Evolutionary conservation across 192 early-diverging fungal genomes (phyloP).

Genomic region (Coemansia sp.): DNA sequence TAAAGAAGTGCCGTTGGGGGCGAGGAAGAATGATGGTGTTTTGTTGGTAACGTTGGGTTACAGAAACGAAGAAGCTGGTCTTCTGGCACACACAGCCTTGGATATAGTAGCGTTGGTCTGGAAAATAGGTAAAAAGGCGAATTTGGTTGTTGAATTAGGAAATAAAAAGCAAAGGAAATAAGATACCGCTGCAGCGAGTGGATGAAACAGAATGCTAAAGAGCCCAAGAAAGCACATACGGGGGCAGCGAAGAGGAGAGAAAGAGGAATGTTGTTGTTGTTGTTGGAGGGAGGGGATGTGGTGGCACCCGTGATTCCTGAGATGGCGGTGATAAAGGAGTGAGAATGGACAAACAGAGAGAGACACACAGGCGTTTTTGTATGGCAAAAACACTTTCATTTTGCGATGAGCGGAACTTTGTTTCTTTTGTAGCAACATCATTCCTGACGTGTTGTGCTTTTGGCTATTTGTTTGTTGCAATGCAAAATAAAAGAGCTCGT

Average conservation of each 20-base stretch:
- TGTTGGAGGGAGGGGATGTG: not conserved
- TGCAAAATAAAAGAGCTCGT: not conserved
- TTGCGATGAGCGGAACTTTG: not conserved
- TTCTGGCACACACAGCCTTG: not conserved
- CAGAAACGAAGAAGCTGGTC: not conserved
- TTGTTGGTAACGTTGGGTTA: not conserved
- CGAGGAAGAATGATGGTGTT: not conserved
- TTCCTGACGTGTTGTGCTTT: not conserved
- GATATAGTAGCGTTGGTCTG: not conserved
- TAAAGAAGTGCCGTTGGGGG: not conserved
- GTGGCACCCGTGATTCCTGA: constrained; percentile 4
- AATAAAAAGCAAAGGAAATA: not conserved
- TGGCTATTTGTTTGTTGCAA: not conserved
- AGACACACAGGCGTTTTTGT: not conserved
- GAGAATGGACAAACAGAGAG: not conserved
- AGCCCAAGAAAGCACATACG: too few species aligned
- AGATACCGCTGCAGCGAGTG: not conserved
- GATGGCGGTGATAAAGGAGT: not conserved
- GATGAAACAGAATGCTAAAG: too few species aligned
- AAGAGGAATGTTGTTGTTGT: not conserved
- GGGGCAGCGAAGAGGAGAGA: not conserved
- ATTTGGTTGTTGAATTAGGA: constrained; percentile 5
- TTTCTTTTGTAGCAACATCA: not conserved
- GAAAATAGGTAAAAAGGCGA: not conserved
- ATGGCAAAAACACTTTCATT: too few species aligned